Percentiles rank a stretch among this genome's conserved stretches.
These are phyloP conservation scores for Calocybe gangraenosa DNA, from an alignment of 768 basidiomycete genomes.

Conservation along the genomic window DNA sequence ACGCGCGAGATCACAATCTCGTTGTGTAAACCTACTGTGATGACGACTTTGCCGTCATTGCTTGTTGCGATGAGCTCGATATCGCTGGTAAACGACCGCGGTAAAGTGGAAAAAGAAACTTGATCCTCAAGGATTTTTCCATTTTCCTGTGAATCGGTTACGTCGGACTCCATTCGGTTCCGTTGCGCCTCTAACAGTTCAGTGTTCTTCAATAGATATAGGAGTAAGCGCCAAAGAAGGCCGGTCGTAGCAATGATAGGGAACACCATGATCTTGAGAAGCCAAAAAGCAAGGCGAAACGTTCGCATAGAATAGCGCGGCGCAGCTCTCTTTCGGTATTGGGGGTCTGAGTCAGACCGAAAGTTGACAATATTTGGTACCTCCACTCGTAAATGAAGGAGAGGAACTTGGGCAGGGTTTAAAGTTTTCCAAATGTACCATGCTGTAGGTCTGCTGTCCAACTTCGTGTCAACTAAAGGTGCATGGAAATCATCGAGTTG, in stretches of 20 bases:
- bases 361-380: constrained; percentile 75
- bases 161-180: constrained; percentile 47
- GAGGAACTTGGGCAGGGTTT: constrained; percentile 60
- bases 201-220: constrained; percentile 87
- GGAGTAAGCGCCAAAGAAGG: constrained; percentile 68
- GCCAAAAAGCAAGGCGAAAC: constrained; percentile 61
- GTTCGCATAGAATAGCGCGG: constrained; percentile 45
- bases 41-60: constrained; percentile 57
- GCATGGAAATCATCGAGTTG: constrained; percentile 19
- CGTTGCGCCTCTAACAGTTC: constrained; percentile 88
- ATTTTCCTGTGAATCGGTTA: constrained; percentile 24
- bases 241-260: constrained; percentile 80
- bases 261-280: constrained; percentile 76
- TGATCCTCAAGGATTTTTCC: constrained; percentile 34
- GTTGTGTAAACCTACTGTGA: constrained; percentile 75
- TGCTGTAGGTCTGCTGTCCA: constrained; percentile 39
- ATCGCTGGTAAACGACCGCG: constrained; percentile 79
- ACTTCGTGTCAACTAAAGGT: too few relatives aligned
- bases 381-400: constrained; percentile 79
- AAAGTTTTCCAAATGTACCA: constrained; percentile 74
- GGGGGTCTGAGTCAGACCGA: constrained; percentile 31
- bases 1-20: constrained; percentile 70
- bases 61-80: constrained; percentile 77
- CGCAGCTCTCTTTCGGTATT: constrained; percentile 24
- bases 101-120: constrained; percentile 63